Evolutionary conservation across 345 rosid species (phyloP), one percentile per base, ranked within the genome.

Genomic region (Orychophragmus violaceus): DNA sequence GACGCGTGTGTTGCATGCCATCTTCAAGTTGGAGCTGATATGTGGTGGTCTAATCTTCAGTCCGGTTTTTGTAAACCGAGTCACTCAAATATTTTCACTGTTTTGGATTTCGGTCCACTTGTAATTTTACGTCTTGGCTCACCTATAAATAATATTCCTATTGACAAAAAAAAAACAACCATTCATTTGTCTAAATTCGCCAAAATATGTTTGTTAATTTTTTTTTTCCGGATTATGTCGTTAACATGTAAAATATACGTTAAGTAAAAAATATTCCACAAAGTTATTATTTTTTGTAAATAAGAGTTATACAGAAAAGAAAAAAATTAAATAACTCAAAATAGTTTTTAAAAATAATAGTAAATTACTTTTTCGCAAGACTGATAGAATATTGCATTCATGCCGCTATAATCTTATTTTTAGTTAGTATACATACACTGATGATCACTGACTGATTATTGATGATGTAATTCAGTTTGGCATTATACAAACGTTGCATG

Each of bases 401-500:
- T n/a, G n/a, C n/a, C n/a, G n/a, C n/a, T n/a, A n/a, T n/a, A n/a
- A n/a, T n/a, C n/a, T 18, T 12, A 1, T 8, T 29, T 45, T 32
- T 17, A 14, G 4, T 57, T 21, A 33, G 25, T 16, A 57, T 24
- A 46, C 22, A 36, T 18, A 35, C 0, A 48, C 7, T 68, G 50
- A 68, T 36, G 18, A 59, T 58, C 65, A 24, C 30, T 35, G 19
- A n/a, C 6, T 24, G 23, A n/a, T 60, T 45, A 29, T 13, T 51
- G 58, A 49, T 63, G 74, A 52, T 70, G 62, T 22, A 30, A 16
- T 41, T 52, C 41, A 39, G 33, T 27, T 51, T 60, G 74, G 53
- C 22, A 60, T 5, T 29, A 25, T 37, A 39, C 23, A 41, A 68
- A 68, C 45, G 45, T 39, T n/a, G 5, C 45, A 39, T 14, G 45